phyloP scores from a whole-genome alignment of 768 basidiomycete genomes.

The Dioszegia crocea region DNA sequence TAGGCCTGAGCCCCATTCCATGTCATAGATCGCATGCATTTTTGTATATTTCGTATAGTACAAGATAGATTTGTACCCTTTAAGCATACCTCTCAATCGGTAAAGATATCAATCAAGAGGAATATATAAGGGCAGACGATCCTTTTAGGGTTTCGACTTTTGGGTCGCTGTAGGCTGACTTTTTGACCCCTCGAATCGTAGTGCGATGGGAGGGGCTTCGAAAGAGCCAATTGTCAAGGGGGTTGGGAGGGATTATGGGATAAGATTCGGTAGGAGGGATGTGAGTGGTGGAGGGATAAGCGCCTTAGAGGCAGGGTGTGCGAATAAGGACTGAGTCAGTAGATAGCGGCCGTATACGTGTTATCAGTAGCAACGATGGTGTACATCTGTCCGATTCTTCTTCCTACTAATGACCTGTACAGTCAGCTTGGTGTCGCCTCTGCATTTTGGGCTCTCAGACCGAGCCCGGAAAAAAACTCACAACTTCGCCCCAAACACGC shows the following conservation, averaged over 20 bases:
- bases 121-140: slow-evolving; percentile 36
- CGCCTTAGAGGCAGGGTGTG: no score
- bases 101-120: slow-evolving; percentile 23
- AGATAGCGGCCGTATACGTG: no score
- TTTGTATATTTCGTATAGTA: not conserved
- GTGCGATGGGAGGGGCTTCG: slow-evolving; percentile 45
- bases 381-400: no score
- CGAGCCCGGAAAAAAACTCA: no score
- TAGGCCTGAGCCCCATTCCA: not conserved
- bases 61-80: slow-evolving; percentile 26
- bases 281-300: no score
- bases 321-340: no score
- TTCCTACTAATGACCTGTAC: no score
- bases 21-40: slow-evolving; percentile 3
- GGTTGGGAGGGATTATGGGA: not conserved
- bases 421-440: no score
- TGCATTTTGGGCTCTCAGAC: no score
- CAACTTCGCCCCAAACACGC: not conserved
- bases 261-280: not conserved
- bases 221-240: slow-evolving; percentile 48
- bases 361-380: not conserved
- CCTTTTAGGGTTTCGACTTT: slow-evolving; percentile 11
- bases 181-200: slow-evolving; percentile 47
- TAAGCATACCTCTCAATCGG: slow-evolving; percentile 41
- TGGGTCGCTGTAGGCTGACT: slow-evolving; percentile 38